Evolutionary conservation across 805 yeast genomes (phyloP).

Genomic region (Candida sakaeoensis): DNA sequence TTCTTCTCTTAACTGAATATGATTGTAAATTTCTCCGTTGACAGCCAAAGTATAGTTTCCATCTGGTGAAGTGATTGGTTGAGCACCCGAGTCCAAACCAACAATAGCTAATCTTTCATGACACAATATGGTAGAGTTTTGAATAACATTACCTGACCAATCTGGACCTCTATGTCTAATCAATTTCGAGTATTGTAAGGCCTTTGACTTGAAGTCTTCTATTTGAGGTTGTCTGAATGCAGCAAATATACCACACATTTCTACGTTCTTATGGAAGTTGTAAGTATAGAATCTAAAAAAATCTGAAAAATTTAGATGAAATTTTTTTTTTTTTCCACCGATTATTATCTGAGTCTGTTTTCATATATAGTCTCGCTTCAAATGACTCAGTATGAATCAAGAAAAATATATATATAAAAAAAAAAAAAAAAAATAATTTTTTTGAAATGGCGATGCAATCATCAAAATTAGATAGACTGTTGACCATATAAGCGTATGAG

Average conservation of each 20-base stretch:
- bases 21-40: constrained; percentile 98
- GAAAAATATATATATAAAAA: not conserved
- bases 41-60: constrained; percentile 74
- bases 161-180: constrained; percentile 99
- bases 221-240: constrained; percentile 80
- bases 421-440: not conserved
- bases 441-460: too few species aligned
- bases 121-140: constrained; percentile 77
- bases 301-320: constrained; percentile 3
- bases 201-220: constrained; percentile 77
- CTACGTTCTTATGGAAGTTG: not conserved
- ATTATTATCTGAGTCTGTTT: not conserved
- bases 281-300: not conserved
- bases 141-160: constrained; percentile 88
- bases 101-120: constrained; percentile 98
- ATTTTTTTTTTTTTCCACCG: not conserved
- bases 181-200: constrained; percentile 85
- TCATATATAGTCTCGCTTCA: not conserved
- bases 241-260: constrained; percentile 98
- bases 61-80: constrained; percentile 84
- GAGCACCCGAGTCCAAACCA: constrained; percentile 97
- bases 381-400: constrained; percentile 4
- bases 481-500: too few species aligned
- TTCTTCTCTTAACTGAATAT: constrained; percentile 79
- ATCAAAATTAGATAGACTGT: too few species aligned